phyloP scores from a whole-genome alignment of 306 rosid species.

The Cucurbita moschata region DNA sequence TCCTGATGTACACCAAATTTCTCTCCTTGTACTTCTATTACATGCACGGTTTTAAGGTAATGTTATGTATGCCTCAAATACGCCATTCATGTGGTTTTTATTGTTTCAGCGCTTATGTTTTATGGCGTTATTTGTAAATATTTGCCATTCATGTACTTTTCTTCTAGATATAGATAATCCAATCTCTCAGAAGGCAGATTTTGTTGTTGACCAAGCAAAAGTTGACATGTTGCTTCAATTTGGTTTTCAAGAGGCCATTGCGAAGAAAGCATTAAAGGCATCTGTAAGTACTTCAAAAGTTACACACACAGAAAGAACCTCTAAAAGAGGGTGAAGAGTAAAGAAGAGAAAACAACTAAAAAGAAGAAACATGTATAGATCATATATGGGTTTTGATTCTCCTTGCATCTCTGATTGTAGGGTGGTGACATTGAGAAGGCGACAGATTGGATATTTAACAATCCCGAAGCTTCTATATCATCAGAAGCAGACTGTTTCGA shows the following conservation, averaged over 20 bases:
- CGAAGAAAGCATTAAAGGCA: constrained; percentile 67
- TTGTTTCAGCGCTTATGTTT: constrained; percentile 9
- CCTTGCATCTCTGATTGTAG: constrained; percentile 19
- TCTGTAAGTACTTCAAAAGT: constrained; percentile 32
- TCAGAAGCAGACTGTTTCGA: constrained; percentile 33
- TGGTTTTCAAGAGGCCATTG: constrained; percentile 81
- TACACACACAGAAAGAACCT: neutral
- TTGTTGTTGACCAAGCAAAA: constrained; percentile 57
- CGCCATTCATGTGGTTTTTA: neutral
- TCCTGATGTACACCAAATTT: neutral
- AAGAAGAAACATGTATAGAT: neutral
- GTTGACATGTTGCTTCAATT: constrained; percentile 72
- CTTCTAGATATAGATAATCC: constrained; percentile 57
- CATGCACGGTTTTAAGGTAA: neutral
- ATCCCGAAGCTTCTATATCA: constrained; percentile 56
- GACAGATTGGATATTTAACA: constrained; percentile 92
- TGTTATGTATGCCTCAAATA: too few species aligned
- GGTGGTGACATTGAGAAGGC: constrained; percentile 94
- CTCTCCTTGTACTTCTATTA: neutral
- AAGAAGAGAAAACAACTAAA: neutral
- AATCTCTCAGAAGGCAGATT: constrained; percentile 35
- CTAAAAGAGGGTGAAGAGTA: neutral
- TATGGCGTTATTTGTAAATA: neutral
- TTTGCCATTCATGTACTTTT: neutral
- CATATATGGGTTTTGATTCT: neutral